Base-by-base conservation (phyloP, 169 alveolate genomes). In the Plasmodium malariae region DNA sequence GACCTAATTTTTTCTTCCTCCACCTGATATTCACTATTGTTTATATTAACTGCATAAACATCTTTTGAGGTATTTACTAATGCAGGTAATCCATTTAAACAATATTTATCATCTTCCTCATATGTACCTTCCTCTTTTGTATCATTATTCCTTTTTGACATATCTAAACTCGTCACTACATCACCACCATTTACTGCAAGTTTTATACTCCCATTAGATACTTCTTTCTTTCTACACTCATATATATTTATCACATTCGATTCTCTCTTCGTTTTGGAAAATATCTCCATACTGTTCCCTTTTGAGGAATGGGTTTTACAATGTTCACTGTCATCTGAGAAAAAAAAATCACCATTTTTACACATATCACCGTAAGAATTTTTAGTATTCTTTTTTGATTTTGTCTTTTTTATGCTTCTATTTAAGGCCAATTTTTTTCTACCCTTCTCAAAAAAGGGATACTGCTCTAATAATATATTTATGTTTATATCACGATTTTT, bases 191-290 rank as follows among this genome's bases (percentile, higher is more conserved):
- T 68, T 45, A 68, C n/a, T 68, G 9, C 78, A 14, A n/a, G n/a
- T n/a, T n/a, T n/a, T n/a, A n/a, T n/a, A n/a, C n/a, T n/a, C n/a
- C n/a, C n/a, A n/a, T n/a, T n/a, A n/a, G n/a, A n/a, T n/a, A n/a
- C n/a, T 7, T 24, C 45, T 1, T 68, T 36, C 14, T 14, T 43
- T 6, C 26, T 68, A 9, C 60, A 21, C 55, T 76, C 89, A 54
- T 62, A 76, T 62, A 76, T 76, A 76, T 76, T 76, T 67, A 76
- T 49, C 12, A 62, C 49, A 48, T 51, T 76, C 67, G n/a, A n/a
- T n/a, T 55, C 40, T 32, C 62, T 43, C 48, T 28, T 32, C 14
- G 5, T 12, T 36, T 70, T 70, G 12, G 83, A 70, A 6, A 48
- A 19, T 34, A 48, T 57, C 12, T 36, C 19, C 32, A 9, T 48